phyloP scores from a whole-genome alignment of 148 eudicot genomes.

The Fagopyrum esculentum region DNA sequence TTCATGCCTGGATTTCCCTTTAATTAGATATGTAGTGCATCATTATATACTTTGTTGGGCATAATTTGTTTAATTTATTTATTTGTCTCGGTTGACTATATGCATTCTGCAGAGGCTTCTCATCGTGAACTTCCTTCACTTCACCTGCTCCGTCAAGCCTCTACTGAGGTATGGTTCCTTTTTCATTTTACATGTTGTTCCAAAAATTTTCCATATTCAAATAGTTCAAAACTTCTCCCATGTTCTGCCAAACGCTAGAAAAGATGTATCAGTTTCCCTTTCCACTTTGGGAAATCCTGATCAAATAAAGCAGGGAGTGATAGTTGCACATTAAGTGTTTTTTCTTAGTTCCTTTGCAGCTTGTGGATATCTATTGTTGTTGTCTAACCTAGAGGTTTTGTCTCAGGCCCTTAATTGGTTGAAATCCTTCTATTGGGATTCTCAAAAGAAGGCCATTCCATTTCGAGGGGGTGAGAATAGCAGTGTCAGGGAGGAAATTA shows the following conservation, averaged over 20 bases:
- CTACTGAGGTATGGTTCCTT: slow-evolving; percentile 40
- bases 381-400: not conserved
- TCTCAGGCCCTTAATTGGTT: slow-evolving; percentile 86
- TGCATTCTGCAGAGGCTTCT: slow-evolving; percentile 70
- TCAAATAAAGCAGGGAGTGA: not conserved
- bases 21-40: not conserved
- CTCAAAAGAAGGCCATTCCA: slow-evolving; percentile 61
- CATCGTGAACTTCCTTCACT: slow-evolving; percentile 94
- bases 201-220: not conserved
- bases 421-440: slow-evolving; percentile 80
- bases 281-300: not conserved
- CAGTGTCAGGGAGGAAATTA: slow-evolving; percentile 52
- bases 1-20: not conserved
- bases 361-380: not conserved
- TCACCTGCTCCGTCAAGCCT: slow-evolving; percentile 69
- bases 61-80: not conserved
- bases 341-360: not conserved
- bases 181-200: not conserved
- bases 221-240: not conserved
- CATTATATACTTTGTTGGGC: not conserved
- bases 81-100: slow-evolving; percentile 11
- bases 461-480: slow-evolving; percentile 29
- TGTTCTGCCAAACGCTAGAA: not conserved
- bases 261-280: not conserved
- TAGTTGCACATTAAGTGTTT: not conserved